Base-by-base conservation (phyloP, 1,284 basidiomycete species). In the Ganoderma leucocontextum region DNA sequence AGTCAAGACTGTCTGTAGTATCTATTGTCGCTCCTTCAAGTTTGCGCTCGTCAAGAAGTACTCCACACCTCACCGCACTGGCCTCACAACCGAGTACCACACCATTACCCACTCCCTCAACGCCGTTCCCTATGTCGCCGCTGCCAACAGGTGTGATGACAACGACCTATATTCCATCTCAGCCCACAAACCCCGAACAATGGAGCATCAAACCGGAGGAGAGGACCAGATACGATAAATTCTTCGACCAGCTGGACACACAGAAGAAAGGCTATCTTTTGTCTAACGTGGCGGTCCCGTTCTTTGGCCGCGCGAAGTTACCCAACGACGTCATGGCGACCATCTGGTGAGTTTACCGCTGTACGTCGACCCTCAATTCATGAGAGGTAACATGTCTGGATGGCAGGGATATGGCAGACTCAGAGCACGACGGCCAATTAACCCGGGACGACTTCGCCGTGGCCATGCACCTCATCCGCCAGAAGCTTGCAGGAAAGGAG, bases 391-490 rank as follows among this genome's bases (percentile, higher is more conserved):
- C 55, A 15, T 13, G 25, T 22, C n/a, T 19, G 17, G 36, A 22
- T 10, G 60, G n/a, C 73, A 97, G 95, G 96, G 97, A 99, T 79
- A 88, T 99, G 19, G 89, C 96, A 19, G 98, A 99, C 77, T 89
- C 98, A 33, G 90, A 93, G 64, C 92, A 93, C 72, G 92, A 96
- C 72, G 98, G 98, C 2, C 87, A 87, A 60, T 86, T 99, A 55
- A 95, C 91, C 29, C 89, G 90, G 60, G 97, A 99, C 69, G 95
- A 97, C 62, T 99, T 99, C 80, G 97, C 98, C 2, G 92, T 99
- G 57, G 98, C 96, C 4, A 93, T 98, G 92, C 89, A 97, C 80
- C 87, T 99, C 62, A 98, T 99, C 76, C 94, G 95, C 78, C 87
- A 87, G 74, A 95, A 92, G 78, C 82, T 98, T 4, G 86, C 89